Conservation (phyloP, 257 asterid genomes). For the Apocynum venetum region DNA sequence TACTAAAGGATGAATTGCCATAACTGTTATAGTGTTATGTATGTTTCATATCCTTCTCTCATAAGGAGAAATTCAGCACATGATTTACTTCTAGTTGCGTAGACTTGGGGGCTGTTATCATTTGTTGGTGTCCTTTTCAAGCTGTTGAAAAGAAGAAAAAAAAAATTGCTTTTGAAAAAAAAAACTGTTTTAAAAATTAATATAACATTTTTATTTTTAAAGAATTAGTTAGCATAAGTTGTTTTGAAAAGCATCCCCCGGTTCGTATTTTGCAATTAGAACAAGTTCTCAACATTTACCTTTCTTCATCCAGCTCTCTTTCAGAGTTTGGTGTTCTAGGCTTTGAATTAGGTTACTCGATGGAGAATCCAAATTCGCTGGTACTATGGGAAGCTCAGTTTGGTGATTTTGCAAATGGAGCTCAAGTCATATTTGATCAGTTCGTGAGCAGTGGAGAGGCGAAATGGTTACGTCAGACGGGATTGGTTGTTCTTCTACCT, state of each 20-base stretch:
- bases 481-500: conserved; percentile 80
- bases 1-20: neutral
- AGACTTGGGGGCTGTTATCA: neutral
- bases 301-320: conserved; percentile 60
- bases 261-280: neutral
- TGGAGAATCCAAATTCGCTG: conserved; percentile 95
- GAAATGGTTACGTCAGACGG: conserved; percentile 94
- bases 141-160: too few relatives aligned
- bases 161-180: neutral
- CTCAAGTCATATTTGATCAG: conserved; percentile 95
- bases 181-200: neutral
- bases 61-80: neutral
- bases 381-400: conserved; percentile 98
- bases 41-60: neutral
- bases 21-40: neutral
- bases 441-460: conserved; percentile 95
- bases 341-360: conserved; percentile 90
- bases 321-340: conserved; percentile 94
- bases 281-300: conserved; percentile 1
- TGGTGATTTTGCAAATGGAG: conserved; percentile 91
- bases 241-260: too few relatives aligned
- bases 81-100: neutral
- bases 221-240: too few relatives aligned
- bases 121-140: too few relatives aligned
- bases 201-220: too few relatives aligned